Evolutionary conservation across 192 early-diverging fungal species (phyloP).

Genomic region (Thoreauomyces humboldtii): DNA sequence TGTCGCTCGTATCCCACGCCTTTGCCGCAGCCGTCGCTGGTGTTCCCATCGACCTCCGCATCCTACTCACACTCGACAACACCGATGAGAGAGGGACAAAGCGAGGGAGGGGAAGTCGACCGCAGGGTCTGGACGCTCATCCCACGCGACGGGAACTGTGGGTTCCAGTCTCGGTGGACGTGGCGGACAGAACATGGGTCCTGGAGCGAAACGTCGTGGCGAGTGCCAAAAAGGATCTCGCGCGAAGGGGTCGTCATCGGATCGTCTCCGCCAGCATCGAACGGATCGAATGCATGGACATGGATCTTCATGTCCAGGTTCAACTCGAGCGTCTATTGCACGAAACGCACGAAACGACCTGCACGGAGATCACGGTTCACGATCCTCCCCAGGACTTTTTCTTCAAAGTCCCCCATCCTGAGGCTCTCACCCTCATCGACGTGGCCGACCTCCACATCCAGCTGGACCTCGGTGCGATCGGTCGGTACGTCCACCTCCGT

Average conservation of each 20-base stretch:
- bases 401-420: neutral
- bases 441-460: constrained; percentile 8
- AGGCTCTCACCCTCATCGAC: neutral
- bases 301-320: neutral
- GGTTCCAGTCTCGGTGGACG: neutral
- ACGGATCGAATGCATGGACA: neutral
- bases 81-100: neutral
- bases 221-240: neutral
- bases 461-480: neutral
- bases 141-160: neutral
- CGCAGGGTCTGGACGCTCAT: neutral
- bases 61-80: neutral
- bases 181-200: neutral
- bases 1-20: neutral
- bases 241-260: neutral
- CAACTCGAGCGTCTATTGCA: constrained; percentile 55
- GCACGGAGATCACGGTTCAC: neutral
- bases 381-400: neutral
- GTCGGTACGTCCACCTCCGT: neutral
- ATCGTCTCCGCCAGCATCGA: neutral
- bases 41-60: neutral
- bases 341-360: constrained; percentile 27
- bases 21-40: neutral
- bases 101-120: neutral
- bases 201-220: neutral